phyloP scores from a whole-genome alignment of 306 rosid species.

The Sindora glabra region DNA sequence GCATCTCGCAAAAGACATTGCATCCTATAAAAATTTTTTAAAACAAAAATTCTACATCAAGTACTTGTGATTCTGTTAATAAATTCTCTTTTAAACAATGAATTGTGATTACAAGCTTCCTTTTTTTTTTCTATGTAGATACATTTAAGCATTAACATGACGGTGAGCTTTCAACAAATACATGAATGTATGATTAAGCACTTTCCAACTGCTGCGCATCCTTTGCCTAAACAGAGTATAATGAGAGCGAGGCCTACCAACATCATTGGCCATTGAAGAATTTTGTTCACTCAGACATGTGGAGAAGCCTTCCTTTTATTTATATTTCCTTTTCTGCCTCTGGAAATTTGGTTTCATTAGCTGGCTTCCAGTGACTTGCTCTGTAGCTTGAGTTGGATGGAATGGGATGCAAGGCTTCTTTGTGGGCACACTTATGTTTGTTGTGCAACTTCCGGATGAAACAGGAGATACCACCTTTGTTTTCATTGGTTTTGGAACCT shows the following conservation, averaged over 20 bases:
- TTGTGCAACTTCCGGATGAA: conserved; percentile 26
- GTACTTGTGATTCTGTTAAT: too few species aligned
- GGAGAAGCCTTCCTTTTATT: conserved; percentile 21
- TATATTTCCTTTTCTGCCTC: conserved; percentile 53
- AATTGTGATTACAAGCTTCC: too few species aligned
- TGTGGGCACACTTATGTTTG: conserved; percentile 16
- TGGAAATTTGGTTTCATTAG: conserved; percentile 62
- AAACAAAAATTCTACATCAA: too few species aligned
- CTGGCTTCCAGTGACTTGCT: conserved; percentile 39
- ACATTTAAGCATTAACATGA: neutral
- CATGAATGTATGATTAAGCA: neutral
- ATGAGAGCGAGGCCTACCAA: too few species aligned
- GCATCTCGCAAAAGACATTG: too few species aligned
- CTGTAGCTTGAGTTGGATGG: conserved; percentile 31
- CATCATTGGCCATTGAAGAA: conserved; percentile 17
- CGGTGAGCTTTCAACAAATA: neutral
- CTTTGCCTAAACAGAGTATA: neutral
- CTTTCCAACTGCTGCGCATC: neutral
- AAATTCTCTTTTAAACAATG: too few species aligned
- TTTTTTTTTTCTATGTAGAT: too few species aligned
- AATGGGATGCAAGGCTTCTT: conserved; percentile 40
- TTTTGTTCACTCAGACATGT: neutral
- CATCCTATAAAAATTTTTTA: too few species aligned
- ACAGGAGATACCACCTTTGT: conserved; percentile 29
- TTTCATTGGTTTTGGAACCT: conserved; percentile 59